Evolutionary conservation across 2,329 filamentous ascomycete species (phyloP), one percentile per base, ranked within the genome.

Genomic region (Zymoseptoria brevis): DNA sequence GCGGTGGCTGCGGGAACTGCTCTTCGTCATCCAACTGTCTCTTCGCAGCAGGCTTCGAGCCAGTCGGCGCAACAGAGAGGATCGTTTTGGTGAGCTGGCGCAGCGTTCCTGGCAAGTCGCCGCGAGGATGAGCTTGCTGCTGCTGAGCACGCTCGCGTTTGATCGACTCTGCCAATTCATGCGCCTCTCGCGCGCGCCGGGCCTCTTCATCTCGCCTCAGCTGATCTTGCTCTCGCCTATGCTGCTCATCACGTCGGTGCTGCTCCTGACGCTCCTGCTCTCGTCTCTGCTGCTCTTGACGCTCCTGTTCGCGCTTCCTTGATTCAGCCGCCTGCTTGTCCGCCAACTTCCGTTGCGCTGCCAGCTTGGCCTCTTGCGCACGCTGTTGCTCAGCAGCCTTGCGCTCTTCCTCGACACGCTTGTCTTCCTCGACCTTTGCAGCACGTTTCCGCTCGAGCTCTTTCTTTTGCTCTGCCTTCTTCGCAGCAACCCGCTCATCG

Each of bases 401-500:
- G 22, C 71, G 68, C 59, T 74, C 73, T 57, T 74, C 69, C 8
- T 22, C 19, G 11, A 9, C 22, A 26, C 51, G 19, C 16, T 53
- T 29, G 57, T 75, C 74, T 11, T 63, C 67, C 41, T 76, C 73
- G 67, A 88, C 83, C 65, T 89, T 86, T 61, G 87, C 85, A 53
- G 83, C 83, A 60, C 88, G 82, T 75, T 91, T 90, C 53, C 88
- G 85, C 71, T 96, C 90, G 35, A 88, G 77, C 67, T 95, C 89
- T 16, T 86, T 83, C 74, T 95, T 96, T 45, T 87, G 86, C 19
- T 95, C 89, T 8, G 87, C 86, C 69, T 90, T 93, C 54, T 87
- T 84, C 68, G 91, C 86, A 13, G 85, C 84, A 64, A 91, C 89
- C 53, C 86, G 84, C 70, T 95, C 90, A 67, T 96, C 91, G 71